Base-by-base conservation (phyloP, 108 stramenopile species). In the Licmophora abbreviata region DNA sequence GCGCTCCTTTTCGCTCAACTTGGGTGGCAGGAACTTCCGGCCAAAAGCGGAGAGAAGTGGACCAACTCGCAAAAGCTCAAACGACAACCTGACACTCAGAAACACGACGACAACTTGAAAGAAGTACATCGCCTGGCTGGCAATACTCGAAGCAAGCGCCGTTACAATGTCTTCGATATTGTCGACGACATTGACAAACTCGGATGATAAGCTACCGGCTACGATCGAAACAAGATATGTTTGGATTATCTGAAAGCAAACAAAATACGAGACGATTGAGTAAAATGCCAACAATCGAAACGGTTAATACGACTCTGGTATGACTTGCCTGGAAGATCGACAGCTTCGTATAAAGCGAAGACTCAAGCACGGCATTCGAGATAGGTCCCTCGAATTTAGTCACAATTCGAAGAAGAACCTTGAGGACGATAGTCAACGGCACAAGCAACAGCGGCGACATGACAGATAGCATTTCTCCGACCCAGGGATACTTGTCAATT, bases 221-320 rank as follows among this genome's bases (percentile, higher is more conserved):
- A 80, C 76, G 0, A 79, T 74, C 11, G 61, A 58, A 24, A 85
- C 74, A 48, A 85, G 78, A 64, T 80, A 85, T 0, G 70, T 77
- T 62, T 85, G 83, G 52, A 85, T 59, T 46, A 83, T 71, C 58
- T 66, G 30, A 37, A n/a, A n/a, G 25, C 53, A 46, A 14, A 30
- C 23, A 46, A 6, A 46, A 46, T 24, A 26, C 30, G n/a, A n/a
- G n/a, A n/a, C n/a, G n/a, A n/a, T n/a, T n/a, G n/a, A 8, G 3
- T 15, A 40, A 20, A 12, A 30, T 14, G 42, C 1, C 1, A 44
- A 34, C 23, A n/a, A 24, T 11, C 37, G 28, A 11, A 21, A 30
- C 29, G 4, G 20, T 0, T 25, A 9, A 27, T 29, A 26, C n/a
- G n/a, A 12, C 3, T 1, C 22, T 20, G 4, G 10, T 26, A n/a